Evolutionary conservation across 768 basidiomycete species (phyloP).

Genomic region (Pisolithus microcarpus): DNA sequence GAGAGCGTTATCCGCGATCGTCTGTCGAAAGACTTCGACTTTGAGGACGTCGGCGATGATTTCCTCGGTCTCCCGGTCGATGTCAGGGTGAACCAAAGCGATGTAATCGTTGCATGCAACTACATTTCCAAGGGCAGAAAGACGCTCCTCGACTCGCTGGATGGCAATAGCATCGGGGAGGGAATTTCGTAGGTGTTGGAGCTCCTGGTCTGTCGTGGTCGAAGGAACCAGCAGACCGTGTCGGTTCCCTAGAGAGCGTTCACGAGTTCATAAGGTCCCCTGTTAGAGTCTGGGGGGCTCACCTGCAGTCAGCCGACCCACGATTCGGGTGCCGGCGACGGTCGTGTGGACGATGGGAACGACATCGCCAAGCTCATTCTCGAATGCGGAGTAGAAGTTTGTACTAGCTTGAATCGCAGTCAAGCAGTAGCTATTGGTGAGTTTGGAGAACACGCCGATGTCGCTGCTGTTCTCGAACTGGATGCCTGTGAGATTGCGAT

Average conservation of each 20-base stretch:
- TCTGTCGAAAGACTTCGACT: slow-evolving; percentile 98
- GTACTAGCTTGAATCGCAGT: slow-evolving; percentile 89
- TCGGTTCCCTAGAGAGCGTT: slow-evolving; percentile 64
- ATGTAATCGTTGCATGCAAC: slow-evolving; percentile 99
- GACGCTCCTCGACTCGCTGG: slow-evolving; percentile 93
- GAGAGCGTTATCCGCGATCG: slow-evolving; percentile 91
- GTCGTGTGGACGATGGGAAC: slow-evolving; percentile 95
- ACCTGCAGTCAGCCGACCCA: slow-evolving; percentile 93
- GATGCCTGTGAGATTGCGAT: slow-evolving; percentile 46
- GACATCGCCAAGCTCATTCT: slow-evolving; percentile 87
- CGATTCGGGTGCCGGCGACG: slow-evolving; percentile 89
- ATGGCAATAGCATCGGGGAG: slow-evolving; percentile 90
- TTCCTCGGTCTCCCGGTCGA: slow-evolving; percentile 98
- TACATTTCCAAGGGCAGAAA: slow-evolving; percentile 96
- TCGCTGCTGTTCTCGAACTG: slow-evolving; percentile 95
- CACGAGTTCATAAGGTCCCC: background rate
- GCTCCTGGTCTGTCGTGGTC: slow-evolving; percentile 94
- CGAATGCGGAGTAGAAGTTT: slow-evolving; percentile 98
- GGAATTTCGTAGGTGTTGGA: slow-evolving; percentile 94
- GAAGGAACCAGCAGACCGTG: slow-evolving; percentile 96
- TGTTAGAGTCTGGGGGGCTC: background rate
- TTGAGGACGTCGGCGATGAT: slow-evolving; percentile 99
- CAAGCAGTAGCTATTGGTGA: slow-evolving; percentile 98
- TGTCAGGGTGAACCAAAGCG: slow-evolving; percentile 95
- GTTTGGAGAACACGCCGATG: slow-evolving; percentile 93